Evolutionary conservation across 2,329 filamentous ascomycete species (phyloP).

Genomic region (Talaromyces sp.): DNA sequence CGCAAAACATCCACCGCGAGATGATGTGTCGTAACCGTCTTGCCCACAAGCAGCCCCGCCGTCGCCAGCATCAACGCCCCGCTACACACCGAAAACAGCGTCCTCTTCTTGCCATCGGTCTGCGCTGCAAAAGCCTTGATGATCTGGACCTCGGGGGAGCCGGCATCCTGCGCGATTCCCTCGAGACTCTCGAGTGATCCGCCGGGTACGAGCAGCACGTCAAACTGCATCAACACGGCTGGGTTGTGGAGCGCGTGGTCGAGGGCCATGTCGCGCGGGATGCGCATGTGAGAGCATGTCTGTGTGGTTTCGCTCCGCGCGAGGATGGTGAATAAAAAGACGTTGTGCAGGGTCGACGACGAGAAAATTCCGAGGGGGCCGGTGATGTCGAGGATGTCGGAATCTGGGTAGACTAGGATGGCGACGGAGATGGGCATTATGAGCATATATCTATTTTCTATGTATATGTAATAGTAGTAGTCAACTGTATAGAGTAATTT

Average conservation of each 20-base stretch:
- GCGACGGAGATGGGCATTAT: constrained; percentile 1
- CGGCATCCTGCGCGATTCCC: not conserved
- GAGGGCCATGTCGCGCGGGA: constrained; percentile 3
- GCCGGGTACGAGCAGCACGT: not conserved
- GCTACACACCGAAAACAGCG: constrained; percentile 38
- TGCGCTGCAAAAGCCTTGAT: not conserved
- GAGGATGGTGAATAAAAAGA: constrained; percentile 3
- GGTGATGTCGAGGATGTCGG: not conserved
- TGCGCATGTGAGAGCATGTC: constrained; percentile 4
- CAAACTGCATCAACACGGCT: not conserved
- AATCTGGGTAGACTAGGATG: not conserved
- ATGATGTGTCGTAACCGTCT: constrained; percentile 37
- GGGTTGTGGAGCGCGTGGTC: not conserved
- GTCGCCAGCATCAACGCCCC: constrained; percentile 34
- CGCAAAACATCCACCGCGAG: constrained; percentile 17
- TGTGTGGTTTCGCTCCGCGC: not conserved
- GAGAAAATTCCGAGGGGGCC: not conserved
- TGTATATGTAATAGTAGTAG: too few relatives aligned
- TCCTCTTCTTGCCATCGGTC: constrained; percentile 17
- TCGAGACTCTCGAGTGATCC: not conserved
- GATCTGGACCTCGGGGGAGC: not conserved
- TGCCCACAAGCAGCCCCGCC: constrained; percentile 28
- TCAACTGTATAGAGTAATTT: too few relatives aligned
- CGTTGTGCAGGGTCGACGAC: not conserved
- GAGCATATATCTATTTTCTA: not conserved